phyloP scores from a whole-genome alignment of 805 yeast species.

The Barnettozyma wickerhamii region DNA sequence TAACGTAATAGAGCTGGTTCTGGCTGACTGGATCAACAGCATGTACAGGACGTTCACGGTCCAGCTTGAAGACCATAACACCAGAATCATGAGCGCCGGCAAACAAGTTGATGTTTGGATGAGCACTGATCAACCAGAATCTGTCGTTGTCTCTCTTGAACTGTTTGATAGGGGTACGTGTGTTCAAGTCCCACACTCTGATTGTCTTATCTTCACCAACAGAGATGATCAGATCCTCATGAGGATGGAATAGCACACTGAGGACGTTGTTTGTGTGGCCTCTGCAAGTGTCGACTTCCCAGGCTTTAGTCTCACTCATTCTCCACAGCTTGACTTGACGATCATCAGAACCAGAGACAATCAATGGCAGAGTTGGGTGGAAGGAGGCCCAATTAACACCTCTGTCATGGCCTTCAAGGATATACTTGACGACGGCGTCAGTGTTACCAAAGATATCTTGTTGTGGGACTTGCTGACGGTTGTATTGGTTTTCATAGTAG shows the following conservation, averaged over 20 bases:
- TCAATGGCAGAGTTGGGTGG: slow-evolving; percentile 93
- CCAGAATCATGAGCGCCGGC: slow-evolving; percentile 98
- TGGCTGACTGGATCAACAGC: slow-evolving; percentile 45
- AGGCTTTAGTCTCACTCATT: slow-evolving; percentile 95
- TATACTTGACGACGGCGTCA: slow-evolving; percentile 92
- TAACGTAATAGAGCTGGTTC: slow-evolving; percentile 70
- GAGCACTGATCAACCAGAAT: slow-evolving; percentile 89
- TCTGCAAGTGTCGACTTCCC: slow-evolving; percentile 98
- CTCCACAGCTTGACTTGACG: slow-evolving; percentile 95
- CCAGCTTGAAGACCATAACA: slow-evolving; percentile 95
- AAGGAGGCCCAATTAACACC: slow-evolving; percentile 99
- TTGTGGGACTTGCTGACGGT: slow-evolving; percentile 61
- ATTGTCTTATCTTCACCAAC: slow-evolving; percentile 95
- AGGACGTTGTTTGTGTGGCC: slow-evolving; percentile 95
- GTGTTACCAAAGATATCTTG: slow-evolving; percentile 94
- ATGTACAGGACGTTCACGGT: slow-evolving; percentile 96
- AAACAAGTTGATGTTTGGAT: slow-evolving; percentile 86
- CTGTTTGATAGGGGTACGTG: slow-evolving; percentile 88
- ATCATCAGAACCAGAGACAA: slow-evolving; percentile 95
- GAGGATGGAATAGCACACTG: slow-evolving; percentile 87
- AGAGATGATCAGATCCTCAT: slow-evolving; percentile 85
- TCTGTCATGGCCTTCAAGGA: slow-evolving; percentile 95
- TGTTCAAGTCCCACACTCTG: slow-evolving; percentile 95
- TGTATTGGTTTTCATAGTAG: slow-evolving; percentile 39
- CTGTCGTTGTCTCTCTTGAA: slow-evolving; percentile 92